phyloP scores from a whole-genome alignment of 1,284 basidiomycete species.

The Psilocybe mexicana region DNA sequence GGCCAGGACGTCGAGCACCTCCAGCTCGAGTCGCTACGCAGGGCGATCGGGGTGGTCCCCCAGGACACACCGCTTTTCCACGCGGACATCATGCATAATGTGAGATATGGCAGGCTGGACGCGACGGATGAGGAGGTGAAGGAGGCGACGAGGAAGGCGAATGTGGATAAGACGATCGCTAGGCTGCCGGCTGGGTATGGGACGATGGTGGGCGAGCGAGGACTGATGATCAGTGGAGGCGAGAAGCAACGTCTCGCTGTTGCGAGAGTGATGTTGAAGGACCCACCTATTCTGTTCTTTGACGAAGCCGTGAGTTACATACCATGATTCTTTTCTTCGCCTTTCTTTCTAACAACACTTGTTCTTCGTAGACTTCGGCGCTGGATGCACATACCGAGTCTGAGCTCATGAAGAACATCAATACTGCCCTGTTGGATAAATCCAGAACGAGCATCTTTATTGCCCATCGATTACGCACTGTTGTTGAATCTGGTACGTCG shows the following conservation, averaged over 20 bases:
- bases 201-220: conserved; percentile 94
- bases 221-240: conserved; percentile 97
- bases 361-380: conserved; percentile 77
- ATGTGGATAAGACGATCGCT: conserved; percentile 82
- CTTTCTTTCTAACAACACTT: neutral
- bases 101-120: conserved; percentile 89
- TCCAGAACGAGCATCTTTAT: conserved; percentile 94
- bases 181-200: conserved; percentile 83
- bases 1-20: conserved; percentile 84
- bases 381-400: conserved; percentile 93
- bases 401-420: conserved; percentile 95
- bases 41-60: conserved; percentile 89
- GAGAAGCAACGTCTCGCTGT: conserved; percentile 97
- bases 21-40: conserved; percentile 73
- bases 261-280: conserved; percentile 89
- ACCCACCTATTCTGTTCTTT: conserved; percentile 95
- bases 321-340: conserved; percentile 4
- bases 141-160: conserved; percentile 82
- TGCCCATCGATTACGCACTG: conserved; percentile 88
- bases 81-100: conserved; percentile 92
- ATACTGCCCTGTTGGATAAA: conserved; percentile 74
- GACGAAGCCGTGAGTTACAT: conserved; percentile 84
- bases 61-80: conserved; percentile 99
- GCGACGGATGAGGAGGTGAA: conserved; percentile 90
- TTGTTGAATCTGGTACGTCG: conserved; percentile 77